Percentiles rank a stretch among this genome's conserved stretches.
These are phyloP conservation scores for Lumnitzera racemosa DNA, from an alignment of 345 rosid species.

Conservation along the genomic window DNA sequence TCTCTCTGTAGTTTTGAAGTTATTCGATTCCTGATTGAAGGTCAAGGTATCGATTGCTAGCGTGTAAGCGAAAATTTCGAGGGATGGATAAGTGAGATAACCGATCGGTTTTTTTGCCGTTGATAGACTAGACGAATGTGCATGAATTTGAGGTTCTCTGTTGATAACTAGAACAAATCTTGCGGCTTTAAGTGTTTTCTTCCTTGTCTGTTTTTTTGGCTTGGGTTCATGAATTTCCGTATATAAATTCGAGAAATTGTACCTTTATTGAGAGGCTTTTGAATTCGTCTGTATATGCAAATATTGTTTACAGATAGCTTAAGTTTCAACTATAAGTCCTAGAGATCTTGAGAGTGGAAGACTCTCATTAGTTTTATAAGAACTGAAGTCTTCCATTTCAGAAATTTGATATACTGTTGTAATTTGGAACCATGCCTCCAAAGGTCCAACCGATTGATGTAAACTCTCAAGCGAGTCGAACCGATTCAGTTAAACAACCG, in stretches of 20 bases:
- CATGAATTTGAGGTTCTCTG: conserved; percentile 3
- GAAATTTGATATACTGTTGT: neutral
- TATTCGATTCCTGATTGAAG: conserved; percentile 4
- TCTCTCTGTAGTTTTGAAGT: neutral
- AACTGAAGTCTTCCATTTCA: too few relatives aligned
- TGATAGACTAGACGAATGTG: conserved; percentile 6
- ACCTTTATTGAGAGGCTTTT: neutral
- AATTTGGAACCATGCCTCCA: conserved; percentile 32
- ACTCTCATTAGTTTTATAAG: neutral
- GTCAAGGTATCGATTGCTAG: neutral
- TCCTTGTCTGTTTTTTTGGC: conserved; percentile 4
- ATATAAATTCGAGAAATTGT: too few relatives aligned
- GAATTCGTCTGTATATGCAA: conserved; percentile 14
- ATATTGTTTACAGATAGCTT: conserved; percentile 1
- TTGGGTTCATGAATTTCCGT: neutral
- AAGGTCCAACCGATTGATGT: conserved; percentile 68
- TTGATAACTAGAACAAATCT: too few relatives aligned
- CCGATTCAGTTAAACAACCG: conserved; percentile 37
- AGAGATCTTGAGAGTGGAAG: conserved; percentile 5
- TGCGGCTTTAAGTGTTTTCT: neutral
- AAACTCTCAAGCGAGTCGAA: conserved; percentile 25
- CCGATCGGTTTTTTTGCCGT: neutral
- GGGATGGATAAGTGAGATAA: neutral
- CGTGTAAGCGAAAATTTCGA: neutral
- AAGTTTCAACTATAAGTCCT: conserved; percentile 1